Evolutionary conservation across 257 asterid genomes (phyloP).

Genomic region (Perilla frutescens): DNA sequence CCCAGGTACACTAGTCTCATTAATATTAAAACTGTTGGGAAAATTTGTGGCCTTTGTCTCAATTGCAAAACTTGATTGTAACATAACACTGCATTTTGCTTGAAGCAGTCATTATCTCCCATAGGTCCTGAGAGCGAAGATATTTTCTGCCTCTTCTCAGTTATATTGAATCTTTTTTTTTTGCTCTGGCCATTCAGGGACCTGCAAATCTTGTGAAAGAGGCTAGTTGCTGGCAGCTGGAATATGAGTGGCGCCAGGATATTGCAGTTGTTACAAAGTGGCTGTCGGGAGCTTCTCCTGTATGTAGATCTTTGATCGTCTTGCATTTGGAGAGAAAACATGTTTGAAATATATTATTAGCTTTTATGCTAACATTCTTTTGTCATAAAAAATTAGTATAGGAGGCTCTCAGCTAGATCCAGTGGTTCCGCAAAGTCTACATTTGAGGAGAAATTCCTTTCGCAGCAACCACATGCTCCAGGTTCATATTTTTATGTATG

Average conservation of each 20-base stretch:
- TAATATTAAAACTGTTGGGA: constrained; percentile 27
- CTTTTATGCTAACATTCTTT: constrained; percentile 43
- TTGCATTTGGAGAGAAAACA: constrained; percentile 29
- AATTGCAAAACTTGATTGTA: constrained; percentile 18
- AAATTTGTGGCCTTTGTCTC: constrained; percentile 19
- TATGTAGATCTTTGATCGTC: constrained; percentile 51
- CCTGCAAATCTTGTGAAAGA: constrained; percentile 87
- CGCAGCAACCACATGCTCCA: constrained; percentile 90
- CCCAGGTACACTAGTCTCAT: constrained; percentile 63
- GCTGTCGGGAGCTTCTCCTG: constrained; percentile 98
- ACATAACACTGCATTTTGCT: constrained; percentile 16
- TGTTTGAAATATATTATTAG: neutral
- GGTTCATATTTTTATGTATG: constrained; percentile 51
- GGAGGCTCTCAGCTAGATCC: constrained; percentile 95
- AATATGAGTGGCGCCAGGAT: constrained; percentile 99
- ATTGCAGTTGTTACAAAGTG: constrained; percentile 98
- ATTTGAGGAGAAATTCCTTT: constrained; percentile 91
- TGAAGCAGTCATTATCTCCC: constrained; percentile 19
- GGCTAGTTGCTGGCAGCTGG: constrained; percentile 97
- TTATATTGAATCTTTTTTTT: constrained; percentile 23
- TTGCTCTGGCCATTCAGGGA: constrained; percentile 60
- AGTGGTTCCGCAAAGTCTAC: constrained; percentile 71
- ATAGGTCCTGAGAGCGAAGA: neutral
- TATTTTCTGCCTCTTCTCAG: constrained; percentile 1
- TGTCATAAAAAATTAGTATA: constrained; percentile 71